These are phyloP conservation scores for Trichoderma endophyticum DNA, from an alignment of 2,329 filamentous ascomycete species.

Conservation along the genomic window DNA sequence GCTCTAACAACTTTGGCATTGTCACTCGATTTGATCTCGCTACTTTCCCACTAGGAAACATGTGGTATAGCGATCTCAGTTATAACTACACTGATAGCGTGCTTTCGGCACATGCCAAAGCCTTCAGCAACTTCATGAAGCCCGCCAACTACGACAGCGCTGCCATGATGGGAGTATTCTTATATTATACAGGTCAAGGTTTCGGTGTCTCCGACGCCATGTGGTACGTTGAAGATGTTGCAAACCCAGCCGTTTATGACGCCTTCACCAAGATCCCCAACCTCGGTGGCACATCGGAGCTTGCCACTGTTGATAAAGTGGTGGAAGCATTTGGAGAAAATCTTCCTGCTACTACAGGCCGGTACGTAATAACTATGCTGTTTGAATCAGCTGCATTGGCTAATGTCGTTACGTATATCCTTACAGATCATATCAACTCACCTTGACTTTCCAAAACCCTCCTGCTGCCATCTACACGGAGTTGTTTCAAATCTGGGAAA, in stretches of 20 bases:
- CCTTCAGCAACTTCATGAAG: slow-evolving; percentile 21
- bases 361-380: background rate
- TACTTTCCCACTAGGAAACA: slow-evolving; percentile 19
- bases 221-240: background rate
- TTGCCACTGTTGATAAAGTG: slow-evolving; percentile 13
- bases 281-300: slow-evolving; percentile 9
- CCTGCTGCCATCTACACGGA: background rate
- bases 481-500: background rate
- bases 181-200: background rate
- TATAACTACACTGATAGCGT: slow-evolving; percentile 20
- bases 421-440: background rate
- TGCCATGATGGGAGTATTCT: slow-evolving; percentile 11
- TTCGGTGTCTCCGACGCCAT: slow-evolving; percentile 23
- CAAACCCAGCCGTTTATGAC: slow-evolving; percentile 4
- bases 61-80: slow-evolving; percentile 25
- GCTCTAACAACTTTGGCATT: slow-evolving; percentile 43
- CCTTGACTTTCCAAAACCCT: background rate
- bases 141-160: slow-evolving; percentile 22
- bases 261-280: slow-evolving; percentile 9
- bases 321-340: slow-evolving; percentile 8
- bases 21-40: slow-evolving; percentile 28
- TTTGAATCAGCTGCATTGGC: background rate
- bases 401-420: background rate
- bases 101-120: slow-evolving; percentile 12
- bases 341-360: slow-evolving; percentile 5